Evolutionary conservation across 2,329 filamentous ascomycete genomes (phyloP).

Genomic region (Sphaceloma murrayae): DNA sequence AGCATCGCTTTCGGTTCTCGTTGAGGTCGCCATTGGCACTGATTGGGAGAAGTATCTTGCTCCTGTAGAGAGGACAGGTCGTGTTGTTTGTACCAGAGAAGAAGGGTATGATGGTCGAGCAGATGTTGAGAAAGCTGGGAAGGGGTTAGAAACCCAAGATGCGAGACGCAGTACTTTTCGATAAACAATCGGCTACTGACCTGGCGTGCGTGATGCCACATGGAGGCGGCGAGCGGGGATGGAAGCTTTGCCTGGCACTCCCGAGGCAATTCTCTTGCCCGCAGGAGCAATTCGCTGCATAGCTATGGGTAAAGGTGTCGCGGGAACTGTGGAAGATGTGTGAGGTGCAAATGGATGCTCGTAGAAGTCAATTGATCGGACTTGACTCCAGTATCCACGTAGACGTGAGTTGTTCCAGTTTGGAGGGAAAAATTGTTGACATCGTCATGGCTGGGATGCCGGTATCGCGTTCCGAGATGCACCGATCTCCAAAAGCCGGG

Average conservation of each 20-base stretch:
- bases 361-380: background rate
- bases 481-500: background rate
- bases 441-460: constrained; percentile 10
- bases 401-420: background rate
- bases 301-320: background rate
- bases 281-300: constrained; percentile 12
- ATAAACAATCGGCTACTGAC: constrained; percentile 10
- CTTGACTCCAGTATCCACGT: no score
- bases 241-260: constrained; percentile 12
- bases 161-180: background rate
- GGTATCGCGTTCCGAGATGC: background rate
- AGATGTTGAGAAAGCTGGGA: background rate
- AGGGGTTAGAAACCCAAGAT: background rate
- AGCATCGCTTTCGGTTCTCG: constrained; percentile 87
- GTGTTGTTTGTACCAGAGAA: no score
- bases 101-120: background rate
- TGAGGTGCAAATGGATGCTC: constrained; percentile 2
- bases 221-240: constrained; percentile 15
- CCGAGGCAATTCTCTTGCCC: constrained; percentile 14
- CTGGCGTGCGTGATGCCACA: constrained; percentile 4
- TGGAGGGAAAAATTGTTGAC: constrained; percentile 12
- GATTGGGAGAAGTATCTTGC: constrained; percentile 11
- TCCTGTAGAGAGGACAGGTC: background rate
- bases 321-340: background rate
- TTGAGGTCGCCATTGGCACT: constrained; percentile 32